A percentile compares a stretch with the other conserved stretches of the same genome.
These are phyloP conservation scores for Hypoxylon sp. DNA, from an alignment of 2,329 filamentous ascomycete genomes.

Conservation along the genomic window DNA sequence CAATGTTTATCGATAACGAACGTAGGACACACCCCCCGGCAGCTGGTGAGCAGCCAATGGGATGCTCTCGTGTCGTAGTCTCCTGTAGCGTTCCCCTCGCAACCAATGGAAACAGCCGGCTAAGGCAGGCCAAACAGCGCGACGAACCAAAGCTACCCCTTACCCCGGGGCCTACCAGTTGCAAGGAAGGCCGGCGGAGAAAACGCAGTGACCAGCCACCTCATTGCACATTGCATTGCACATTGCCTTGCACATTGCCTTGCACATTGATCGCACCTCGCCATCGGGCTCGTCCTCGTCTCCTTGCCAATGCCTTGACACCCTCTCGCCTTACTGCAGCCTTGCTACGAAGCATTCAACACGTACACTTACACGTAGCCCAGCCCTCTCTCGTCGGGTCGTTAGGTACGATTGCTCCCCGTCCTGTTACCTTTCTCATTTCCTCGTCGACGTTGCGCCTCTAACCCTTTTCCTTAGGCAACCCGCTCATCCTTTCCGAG, in stretches of 20 bases:
- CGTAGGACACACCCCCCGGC: not conserved
- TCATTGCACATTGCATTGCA: conserved; percentile 12
- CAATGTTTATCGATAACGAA: conserved; percentile 25
- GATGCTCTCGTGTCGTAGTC: not conserved
- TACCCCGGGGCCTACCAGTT: conserved; percentile 21
- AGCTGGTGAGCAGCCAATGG: conserved; percentile 26
- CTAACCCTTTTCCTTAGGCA: conserved; percentile 10
- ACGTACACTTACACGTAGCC: conserved; percentile 28
- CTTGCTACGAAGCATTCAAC: conserved; percentile 3
- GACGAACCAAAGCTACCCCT: not conserved
- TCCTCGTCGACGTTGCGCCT: conserved; percentile 6
- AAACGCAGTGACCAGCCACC: conserved; percentile 31
- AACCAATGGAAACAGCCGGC: conserved; percentile 27
- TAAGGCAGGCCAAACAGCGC: too few relatives aligned
- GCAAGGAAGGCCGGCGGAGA: conserved; percentile 22
- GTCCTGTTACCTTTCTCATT: conserved; percentile 34
- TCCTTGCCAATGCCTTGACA: conserved; percentile 2
- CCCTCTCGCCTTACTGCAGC: conserved; percentile 6
- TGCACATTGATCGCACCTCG: conserved; percentile 14
- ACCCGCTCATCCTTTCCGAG: too few relatives aligned
- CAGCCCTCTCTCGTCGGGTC: conserved; percentile 10
- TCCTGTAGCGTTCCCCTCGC: conserved; percentile 28
- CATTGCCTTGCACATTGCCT: not conserved
- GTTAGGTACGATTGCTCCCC: conserved; percentile 11
- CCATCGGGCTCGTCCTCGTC: not conserved